A percentile compares a stretch with the other conserved stretches of the same genome.
Evolutionary conservation across 176 grass and related monocot genomes (phyloP).

Genomic region (Juncus inflexus): DNA sequence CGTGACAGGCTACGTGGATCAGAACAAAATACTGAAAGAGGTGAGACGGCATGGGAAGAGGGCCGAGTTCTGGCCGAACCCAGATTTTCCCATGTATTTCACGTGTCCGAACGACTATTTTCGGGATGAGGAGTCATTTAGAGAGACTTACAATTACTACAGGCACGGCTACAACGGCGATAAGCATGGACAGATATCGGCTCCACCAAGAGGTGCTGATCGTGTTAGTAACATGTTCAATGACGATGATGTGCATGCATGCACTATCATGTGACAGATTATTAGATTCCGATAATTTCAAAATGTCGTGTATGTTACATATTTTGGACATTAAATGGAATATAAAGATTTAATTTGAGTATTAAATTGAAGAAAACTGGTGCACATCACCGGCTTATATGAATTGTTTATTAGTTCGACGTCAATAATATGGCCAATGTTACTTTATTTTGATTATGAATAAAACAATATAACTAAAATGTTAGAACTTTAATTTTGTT

Average conservation of each 20-base stretch:
- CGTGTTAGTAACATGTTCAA: constrained; percentile 99
- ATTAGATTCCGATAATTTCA: no score
- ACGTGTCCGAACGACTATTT: constrained; percentile 79
- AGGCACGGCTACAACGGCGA: constrained; percentile 92
- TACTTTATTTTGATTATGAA: no score
- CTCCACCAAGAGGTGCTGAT: constrained; percentile 64
- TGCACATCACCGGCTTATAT: no score
- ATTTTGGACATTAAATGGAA: no score
- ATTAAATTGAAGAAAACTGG: no score
- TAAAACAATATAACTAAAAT: no score
- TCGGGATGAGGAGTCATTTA: constrained; percentile 79
- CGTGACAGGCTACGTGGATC: constrained; percentile 89
- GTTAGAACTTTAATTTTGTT: no score
- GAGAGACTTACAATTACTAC: constrained; percentile 90
- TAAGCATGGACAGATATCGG: constrained; percentile 67
- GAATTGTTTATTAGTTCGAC: no score
- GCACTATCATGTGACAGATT: constrained; percentile 57
- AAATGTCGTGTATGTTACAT: no score
- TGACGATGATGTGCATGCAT: constrained; percentile 92
- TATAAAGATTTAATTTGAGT: no score
- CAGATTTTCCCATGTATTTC: constrained; percentile 66
- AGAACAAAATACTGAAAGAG: constrained; percentile 80
- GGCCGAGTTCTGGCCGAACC: constrained; percentile 98
- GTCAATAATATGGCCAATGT: no score
- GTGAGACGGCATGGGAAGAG: constrained; percentile 84